Percentiles rank a stretch among this genome's conserved stretches.
Evolutionary conservation across 306 rosid genomes (phyloP).

Genomic region (Hippophae gyantsensis): DNA sequence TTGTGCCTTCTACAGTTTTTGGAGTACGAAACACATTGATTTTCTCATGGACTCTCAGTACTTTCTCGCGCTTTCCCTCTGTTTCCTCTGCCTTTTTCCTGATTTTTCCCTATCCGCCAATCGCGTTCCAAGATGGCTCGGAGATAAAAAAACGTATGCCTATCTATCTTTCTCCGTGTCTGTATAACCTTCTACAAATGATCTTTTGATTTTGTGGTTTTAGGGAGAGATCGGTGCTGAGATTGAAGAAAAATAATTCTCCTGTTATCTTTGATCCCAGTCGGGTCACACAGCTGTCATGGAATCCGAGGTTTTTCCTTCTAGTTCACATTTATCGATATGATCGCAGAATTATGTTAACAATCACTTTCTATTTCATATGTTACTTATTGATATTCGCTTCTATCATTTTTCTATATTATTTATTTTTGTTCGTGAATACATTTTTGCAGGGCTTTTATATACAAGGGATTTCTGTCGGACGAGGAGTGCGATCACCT

Average conservation of each 20-base stretch:
- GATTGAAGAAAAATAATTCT: conserved; percentile 31
- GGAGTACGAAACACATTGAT: no score
- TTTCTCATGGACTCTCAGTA: conserved; percentile 34
- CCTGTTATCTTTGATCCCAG: conserved; percentile 60
- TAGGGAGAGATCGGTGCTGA: conserved; percentile 51
- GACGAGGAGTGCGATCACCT: conserved; percentile 83
- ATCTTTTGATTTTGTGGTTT: conserved; percentile 1
- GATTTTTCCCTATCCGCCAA: conserved; percentile 36
- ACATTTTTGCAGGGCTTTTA: conserved; percentile 64
- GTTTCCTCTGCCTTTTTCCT: conserved; percentile 33
- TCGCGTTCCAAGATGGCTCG: conserved; percentile 32
- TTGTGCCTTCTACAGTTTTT: no score
- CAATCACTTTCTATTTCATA: neutral
- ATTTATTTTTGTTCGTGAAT: neutral
- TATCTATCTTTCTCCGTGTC: neutral
- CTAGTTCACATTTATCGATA: conserved; percentile 2
- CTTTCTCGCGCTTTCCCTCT: conserved; percentile 24
- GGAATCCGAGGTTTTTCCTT: conserved; percentile 70
- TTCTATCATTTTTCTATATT: neutral
- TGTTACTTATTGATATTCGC: neutral
- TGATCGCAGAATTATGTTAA: no score
- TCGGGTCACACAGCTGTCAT: conserved; percentile 73
- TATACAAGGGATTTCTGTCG: conserved; percentile 55
- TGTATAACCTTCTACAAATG: neutral
- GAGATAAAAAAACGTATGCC: conserved; percentile 28